These are phyloP conservation scores for Giardia duodenalis DNA, from an alignment of 208 protist species.

Conservation along the genomic window DNA sequence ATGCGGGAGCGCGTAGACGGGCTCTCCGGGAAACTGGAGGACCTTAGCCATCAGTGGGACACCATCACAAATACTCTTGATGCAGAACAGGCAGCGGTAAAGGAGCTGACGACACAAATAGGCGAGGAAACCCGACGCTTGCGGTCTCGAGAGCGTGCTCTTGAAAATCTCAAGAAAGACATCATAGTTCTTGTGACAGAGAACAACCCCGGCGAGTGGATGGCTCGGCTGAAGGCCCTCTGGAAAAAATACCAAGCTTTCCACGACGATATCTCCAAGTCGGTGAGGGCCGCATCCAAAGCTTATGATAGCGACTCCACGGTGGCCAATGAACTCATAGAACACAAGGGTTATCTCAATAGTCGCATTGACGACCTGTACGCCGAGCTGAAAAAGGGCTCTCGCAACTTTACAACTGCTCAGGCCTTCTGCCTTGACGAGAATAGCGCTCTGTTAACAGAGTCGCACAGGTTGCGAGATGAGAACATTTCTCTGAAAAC, in stretches of 20 bases:
- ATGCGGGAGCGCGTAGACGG: neutral
- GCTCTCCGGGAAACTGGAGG: neutral
- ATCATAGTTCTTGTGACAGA: neutral
- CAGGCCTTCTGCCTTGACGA: conserved; percentile 11
- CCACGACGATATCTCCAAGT: neutral
- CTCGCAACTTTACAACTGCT: neutral
- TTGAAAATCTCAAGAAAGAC: neutral
- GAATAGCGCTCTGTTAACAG: conserved; percentile 15
- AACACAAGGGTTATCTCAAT: conserved; percentile 4
- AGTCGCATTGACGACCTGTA: neutral
- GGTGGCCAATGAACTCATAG: neutral
- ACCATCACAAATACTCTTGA: neutral
- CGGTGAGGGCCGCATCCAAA: neutral
- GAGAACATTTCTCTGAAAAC: conserved; percentile 14
- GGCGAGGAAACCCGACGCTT: neutral
- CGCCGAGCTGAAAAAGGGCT: neutral
- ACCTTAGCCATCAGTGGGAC: neutral
- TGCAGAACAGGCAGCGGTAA: neutral
- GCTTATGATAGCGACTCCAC: neutral
- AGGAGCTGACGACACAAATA: neutral
- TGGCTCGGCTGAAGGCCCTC: neutral
- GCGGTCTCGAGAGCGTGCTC: neutral
- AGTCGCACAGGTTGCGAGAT: conserved; percentile 1
- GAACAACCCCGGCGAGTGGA: neutral
- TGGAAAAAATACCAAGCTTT: neutral